Evolutionary conservation across 2,329 filamentous ascomycete species (phyloP), one percentile per base, ranked within the genome.

Genomic region (Fusarium tricinctum): DNA sequence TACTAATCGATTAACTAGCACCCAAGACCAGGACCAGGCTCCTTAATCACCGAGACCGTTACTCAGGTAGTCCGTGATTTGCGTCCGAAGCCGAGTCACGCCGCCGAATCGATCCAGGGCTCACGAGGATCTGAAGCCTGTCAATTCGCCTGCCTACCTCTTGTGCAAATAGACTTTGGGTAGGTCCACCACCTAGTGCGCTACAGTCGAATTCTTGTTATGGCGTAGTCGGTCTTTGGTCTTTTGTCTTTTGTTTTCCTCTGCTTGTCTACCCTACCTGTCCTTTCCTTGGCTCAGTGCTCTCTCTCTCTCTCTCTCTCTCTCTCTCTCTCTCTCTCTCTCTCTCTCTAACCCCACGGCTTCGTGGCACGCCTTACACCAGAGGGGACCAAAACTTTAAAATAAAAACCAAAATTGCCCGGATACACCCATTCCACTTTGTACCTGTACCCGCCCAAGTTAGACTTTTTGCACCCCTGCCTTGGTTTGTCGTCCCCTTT

Each of bases 131-230:
- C 50, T 54, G 28, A 46, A 58, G 57, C 32, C 49, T 72, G 66
- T 58, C 62, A 63, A 68, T 59, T 64, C 58, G 63, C 39, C 64
- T 58, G 51, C 35, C 64, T 58, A 51, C 35, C 50, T 42, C 48
- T 66, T 58, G 65, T 71, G 70, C 58, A 68, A 72, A 72, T 73
- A 73, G 68, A 73, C 70, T 73, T 73, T 71, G 57, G 68, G 66
- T 71, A 57, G 68, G 66, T 68, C 72, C 66, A 62, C 63, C 65
- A 23, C 15, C 61, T 71, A 56, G 45, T 28, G 44, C 43, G 53
- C 51, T 42, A 45, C 48, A 50, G 46, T 42, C 19, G n/a, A 35
- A 17, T 62, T 59, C 65, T 57, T 33, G 44, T 64, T 64, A 43
- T 53, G 53, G 63, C 58, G 63, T 68, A 66, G 66, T 44, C 57